Conservation (phyloP, 1,284 basidiomycete species). For the Takashimella koratensis region DNA sequence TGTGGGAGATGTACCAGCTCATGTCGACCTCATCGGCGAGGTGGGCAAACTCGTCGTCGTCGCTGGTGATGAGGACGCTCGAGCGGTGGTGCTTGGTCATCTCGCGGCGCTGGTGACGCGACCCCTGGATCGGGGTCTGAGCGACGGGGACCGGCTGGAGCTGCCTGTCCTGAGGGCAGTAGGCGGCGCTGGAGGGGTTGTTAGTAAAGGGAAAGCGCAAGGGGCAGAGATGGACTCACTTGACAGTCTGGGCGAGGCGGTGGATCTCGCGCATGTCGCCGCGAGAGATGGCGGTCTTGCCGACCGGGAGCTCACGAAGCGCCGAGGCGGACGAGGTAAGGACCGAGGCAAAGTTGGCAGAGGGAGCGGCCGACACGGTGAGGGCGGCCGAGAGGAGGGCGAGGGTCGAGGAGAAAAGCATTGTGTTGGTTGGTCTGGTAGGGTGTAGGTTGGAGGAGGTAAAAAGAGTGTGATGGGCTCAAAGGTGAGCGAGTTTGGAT, state of each 20-base stretch:
- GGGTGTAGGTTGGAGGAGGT: not conserved
- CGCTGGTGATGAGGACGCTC: not conserved
- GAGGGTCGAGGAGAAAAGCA: not conserved
- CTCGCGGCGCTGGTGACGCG: not conserved
- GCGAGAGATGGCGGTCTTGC: not conserved
- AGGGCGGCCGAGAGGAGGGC: not conserved
- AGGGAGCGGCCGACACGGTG: not conserved
- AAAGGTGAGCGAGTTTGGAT: not conserved
- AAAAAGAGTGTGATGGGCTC: not conserved
- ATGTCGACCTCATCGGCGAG: conserved; percentile 1
- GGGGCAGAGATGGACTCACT: conserved; percentile 17
- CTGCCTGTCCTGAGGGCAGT: conserved; percentile 6
- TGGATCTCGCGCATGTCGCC: conserved; percentile 25
- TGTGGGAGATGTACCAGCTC: conserved; percentile 33
- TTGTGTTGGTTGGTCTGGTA: not conserved
- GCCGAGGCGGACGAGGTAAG: not conserved
- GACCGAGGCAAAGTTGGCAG: not conserved
- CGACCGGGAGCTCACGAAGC: not conserved
- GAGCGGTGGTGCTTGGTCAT: not conserved
- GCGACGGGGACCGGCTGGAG: not conserved
- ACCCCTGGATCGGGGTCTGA: not conserved
- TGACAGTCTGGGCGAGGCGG: conserved; percentile 22
- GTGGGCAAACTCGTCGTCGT: not conserved
- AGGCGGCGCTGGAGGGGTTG: not conserved
- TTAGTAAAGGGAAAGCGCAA: not conserved